Evolutionary conservation across 352 stramenopile species (phyloP).

Genomic region (Stramenopiles sp.): DNA sequence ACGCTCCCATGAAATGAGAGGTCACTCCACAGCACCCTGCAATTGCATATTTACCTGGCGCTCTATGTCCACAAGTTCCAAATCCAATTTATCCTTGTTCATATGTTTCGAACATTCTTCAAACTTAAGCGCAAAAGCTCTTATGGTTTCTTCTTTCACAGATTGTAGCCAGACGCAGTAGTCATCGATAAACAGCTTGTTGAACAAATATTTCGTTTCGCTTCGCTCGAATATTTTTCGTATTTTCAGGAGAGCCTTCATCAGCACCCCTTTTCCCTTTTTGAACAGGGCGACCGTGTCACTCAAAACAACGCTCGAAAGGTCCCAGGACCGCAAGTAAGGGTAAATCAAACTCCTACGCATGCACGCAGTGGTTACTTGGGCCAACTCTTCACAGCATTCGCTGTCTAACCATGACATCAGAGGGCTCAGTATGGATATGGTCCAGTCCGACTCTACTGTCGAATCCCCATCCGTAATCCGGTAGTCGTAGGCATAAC

Average conservation of each 20-base stretch:
- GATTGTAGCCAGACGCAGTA: conserved; percentile 65
- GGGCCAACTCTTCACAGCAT: conserved; percentile 28
- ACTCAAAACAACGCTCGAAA: conserved; percentile 46
- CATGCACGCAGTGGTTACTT: conserved; percentile 43
- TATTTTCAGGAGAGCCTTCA: conserved; percentile 68
- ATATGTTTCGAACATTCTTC: conserved; percentile 1
- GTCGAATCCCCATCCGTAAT: conserved; percentile 78
- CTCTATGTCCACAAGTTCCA: neutral
- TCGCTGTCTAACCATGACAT: conserved; percentile 76
- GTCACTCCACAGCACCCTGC: no score
- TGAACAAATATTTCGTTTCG: conserved; percentile 85
- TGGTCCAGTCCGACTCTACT: conserved; percentile 88
- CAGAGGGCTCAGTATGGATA: conserved; percentile 74
- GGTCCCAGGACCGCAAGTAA: conserved; percentile 71
- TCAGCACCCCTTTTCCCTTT: conserved; percentile 54
- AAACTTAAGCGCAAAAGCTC: conserved; percentile 28
- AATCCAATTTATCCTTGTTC: neutral
- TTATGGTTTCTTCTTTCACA: conserved; percentile 32
- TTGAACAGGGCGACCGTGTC: conserved; percentile 62
- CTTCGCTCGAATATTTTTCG: conserved; percentile 72
- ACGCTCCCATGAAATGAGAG: no score
- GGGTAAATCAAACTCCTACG: conserved; percentile 81
- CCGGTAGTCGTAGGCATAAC: conserved; percentile 84
- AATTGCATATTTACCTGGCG: neutral
- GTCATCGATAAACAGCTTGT: conserved; percentile 81